Percentiles rank a stretch among this genome's conserved stretches.
These are phyloP conservation scores for Clonostachys sp. DNA, from an alignment of 2,329 filamentous ascomycete species.

Conservation along the genomic window DNA sequence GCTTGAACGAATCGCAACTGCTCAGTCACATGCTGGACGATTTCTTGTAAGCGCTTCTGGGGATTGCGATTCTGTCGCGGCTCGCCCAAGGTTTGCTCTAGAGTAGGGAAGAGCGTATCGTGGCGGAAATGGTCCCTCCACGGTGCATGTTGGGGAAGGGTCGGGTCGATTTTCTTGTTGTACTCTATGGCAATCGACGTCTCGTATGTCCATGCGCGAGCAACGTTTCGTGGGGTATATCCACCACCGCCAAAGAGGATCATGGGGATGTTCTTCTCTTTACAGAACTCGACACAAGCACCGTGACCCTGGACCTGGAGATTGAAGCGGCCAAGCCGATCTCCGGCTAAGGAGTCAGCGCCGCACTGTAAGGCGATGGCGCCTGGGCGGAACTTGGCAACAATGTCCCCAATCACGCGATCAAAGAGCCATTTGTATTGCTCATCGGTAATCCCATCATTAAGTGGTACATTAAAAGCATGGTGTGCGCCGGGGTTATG, in stretches of 20 bases:
- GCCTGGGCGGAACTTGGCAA: conserved; percentile 79
- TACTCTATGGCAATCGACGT: conserved; percentile 83
- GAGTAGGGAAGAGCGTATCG: conserved; percentile 80
- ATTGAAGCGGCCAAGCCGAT: conserved; percentile 92
- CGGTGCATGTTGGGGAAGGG: conserved; percentile 75
- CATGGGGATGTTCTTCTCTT: conserved; percentile 73
- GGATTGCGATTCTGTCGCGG: conserved; percentile 74
- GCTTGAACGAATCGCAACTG: conserved; percentile 81
- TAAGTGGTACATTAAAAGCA: conserved; percentile 82
- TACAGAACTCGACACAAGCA: conserved; percentile 85
- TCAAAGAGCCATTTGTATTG: conserved; percentile 87
- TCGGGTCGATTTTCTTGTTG: conserved; percentile 63
- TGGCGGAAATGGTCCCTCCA: conserved; percentile 87
- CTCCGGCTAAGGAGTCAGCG: conserved; percentile 89
- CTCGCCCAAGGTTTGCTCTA: conserved; percentile 68
- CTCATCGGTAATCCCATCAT: conserved; percentile 86
- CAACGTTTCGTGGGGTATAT: conserved; percentile 95
- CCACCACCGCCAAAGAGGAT: conserved; percentile 92
- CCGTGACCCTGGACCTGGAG: conserved; percentile 94
- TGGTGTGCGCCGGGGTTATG: conserved; percentile 86
- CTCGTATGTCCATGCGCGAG: conserved; percentile 94
- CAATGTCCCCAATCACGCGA: conserved; percentile 70
- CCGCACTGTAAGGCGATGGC: conserved; percentile 95
- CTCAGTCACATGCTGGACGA: conserved; percentile 75
- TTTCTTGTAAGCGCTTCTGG: conserved; percentile 67